Conservation (phyloP, 73 alveolate genomes). For the Halteria grandinella region DNA sequence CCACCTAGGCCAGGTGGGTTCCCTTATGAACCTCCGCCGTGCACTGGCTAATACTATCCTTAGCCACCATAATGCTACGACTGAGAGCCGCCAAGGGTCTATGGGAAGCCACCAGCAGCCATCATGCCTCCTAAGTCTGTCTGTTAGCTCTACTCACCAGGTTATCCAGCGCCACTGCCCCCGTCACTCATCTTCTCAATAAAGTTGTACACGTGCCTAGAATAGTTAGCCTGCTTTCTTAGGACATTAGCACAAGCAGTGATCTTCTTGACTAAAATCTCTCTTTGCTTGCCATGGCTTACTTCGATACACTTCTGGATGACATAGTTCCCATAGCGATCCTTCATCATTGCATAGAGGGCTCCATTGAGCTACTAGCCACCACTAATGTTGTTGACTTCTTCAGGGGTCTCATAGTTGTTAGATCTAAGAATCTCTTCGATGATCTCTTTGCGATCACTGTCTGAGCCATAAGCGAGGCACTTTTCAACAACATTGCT, state of each 20-base stretch:
- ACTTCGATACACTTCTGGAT: conserved; percentile 79
- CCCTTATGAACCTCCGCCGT: too few relatives aligned
- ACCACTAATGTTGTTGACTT: too few relatives aligned
- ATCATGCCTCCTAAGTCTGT: too few relatives aligned
- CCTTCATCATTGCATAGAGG: conserved; percentile 68
- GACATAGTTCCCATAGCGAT: conserved; percentile 82
- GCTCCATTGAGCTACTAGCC: conserved; percentile 20
- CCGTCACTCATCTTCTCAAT: too few relatives aligned
- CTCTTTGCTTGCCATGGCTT: conserved; percentile 67
- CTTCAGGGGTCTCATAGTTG: conserved; percentile 32
- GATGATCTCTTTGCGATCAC: conserved; percentile 51
- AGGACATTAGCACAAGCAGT: conserved; percentile 38
- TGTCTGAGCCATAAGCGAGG: conserved; percentile 58
- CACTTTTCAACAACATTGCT: conserved; percentile 84
- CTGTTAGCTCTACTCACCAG: too few relatives aligned
- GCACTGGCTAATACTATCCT: too few relatives aligned
- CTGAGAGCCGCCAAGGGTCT: too few relatives aligned
- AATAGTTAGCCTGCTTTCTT: conserved; percentile 49
- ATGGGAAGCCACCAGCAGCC: too few relatives aligned
- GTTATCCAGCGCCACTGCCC: too few relatives aligned
- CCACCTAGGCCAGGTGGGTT: too few relatives aligned
- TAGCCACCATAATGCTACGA: too few relatives aligned
- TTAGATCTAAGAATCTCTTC: conserved; percentile 72
- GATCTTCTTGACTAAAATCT: conserved; percentile 66
- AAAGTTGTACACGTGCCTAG: conserved; percentile 66